Base-by-base conservation (phyloP, 805 yeast species). In the Candida rishiriensis region DNA sequence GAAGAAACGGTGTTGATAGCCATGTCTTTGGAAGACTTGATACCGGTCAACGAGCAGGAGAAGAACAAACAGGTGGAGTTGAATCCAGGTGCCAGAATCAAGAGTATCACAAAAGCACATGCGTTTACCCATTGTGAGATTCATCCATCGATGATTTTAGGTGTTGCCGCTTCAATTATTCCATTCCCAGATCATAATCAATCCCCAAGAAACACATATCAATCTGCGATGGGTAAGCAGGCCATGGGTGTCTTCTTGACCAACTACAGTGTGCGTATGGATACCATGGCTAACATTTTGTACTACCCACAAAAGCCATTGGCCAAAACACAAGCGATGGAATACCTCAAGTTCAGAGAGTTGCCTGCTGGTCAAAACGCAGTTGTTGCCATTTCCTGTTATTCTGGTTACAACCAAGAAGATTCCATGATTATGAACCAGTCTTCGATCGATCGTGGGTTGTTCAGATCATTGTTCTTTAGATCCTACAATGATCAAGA, bases 391-490 rank as follows among this genome's bases (percentile, higher is more conserved):
- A 93, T 93, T 75, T 80, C 95, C 36, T 93, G 99, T 78, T 93
- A 93, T 70, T 87, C 96, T 35, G 99, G 99, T 62, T 93, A 93
- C 70, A 93, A 93, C 69, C 99, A 93, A 76, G 99, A 93, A 85
- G 99, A 93, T 85, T 93, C 99, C 35, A 88, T 93, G 93, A 93
- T 93, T 72, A 93, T 93, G 99, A 93, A 93, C 67, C 99, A 93
- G 73, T 85, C 96, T 10, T 87, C 96, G 32, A 93, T 93, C 63
- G 99, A 93, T 68, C 77, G 98, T 61, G 99, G 99, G 44, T 72
- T 93, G 58, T 93, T 93, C 76, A 76, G 99, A 69, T 89, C 97
- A 10, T 75, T 93, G 62, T 93, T 91, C 71, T 93, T 90, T 76
- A 79, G 99, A 66, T 88, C 98, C 2, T 93, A 93, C 66, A 90